These are phyloP conservation scores for Funneliformis geosporum DNA, from an alignment of 192 early-diverging fungal species.

Conservation along the genomic window DNA sequence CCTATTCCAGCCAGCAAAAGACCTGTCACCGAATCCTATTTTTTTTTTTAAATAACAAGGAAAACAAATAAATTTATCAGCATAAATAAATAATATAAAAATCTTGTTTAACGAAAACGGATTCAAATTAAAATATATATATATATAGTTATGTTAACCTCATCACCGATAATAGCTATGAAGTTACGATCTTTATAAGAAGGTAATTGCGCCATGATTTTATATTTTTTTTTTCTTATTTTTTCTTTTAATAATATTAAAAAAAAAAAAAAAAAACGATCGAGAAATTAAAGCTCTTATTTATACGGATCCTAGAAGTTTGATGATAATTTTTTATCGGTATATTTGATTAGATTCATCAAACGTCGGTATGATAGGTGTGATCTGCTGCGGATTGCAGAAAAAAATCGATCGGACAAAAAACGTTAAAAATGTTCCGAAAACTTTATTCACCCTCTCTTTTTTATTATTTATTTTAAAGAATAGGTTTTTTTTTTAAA, in stretches of 20 bases:
- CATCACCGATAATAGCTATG: conserved; percentile 68
- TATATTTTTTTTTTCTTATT: no score
- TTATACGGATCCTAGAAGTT: no score
- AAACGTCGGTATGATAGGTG: no score
- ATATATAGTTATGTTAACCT: conserved; percentile 45
- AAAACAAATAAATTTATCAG: no score
- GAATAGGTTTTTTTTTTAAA: no score
- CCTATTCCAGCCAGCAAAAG: conserved; percentile 97
- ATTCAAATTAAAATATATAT: background rate
- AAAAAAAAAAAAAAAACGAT: background rate
- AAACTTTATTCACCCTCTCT: no score
- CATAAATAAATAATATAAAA: background rate
- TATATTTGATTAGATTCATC: no score
- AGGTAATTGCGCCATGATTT: background rate
- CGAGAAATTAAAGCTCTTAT: background rate
- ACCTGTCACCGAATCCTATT: conserved; percentile 87
- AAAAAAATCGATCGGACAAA: no score
- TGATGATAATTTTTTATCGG: background rate
- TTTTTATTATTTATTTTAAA: background rate
- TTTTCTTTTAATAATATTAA: background rate
- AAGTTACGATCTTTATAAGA: conserved; percentile 56
- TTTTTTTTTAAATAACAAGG: background rate
- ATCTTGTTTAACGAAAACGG: background rate
- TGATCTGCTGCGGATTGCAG: no score
- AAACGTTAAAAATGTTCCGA: no score